Conservation (phyloP, 2,329 filamentous ascomycete species). For the Aspergillus viridinutans region DNA sequence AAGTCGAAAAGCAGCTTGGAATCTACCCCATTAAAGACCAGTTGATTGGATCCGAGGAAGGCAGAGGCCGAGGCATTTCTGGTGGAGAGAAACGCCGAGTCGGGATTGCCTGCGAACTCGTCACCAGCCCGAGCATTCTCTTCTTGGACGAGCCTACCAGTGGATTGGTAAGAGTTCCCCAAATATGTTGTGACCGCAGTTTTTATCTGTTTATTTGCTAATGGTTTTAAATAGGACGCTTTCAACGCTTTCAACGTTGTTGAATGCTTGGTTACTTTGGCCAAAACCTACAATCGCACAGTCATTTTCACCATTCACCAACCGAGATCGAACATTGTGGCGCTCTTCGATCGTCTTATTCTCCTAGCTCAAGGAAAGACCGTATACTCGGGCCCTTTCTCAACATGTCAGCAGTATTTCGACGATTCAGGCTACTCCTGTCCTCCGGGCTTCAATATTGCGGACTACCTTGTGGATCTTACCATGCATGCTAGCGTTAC, state of each 20-base stretch:
- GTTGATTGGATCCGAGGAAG: conserved; percentile 92
- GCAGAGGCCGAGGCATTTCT: conserved; percentile 88
- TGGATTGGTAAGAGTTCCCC: conserved; percentile 53
- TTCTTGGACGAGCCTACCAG: conserved; percentile 97
- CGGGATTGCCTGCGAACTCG: conserved; percentile 93
- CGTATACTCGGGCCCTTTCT: conserved; percentile 90
- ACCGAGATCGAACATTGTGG: conserved; percentile 95
- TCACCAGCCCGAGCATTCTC: conserved; percentile 93
- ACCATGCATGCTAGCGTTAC: conserved; percentile 86
- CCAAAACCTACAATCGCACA: conserved; percentile 94
- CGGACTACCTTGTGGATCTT: conserved; percentile 93
- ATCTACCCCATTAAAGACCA: conserved; percentile 94
- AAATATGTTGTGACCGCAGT: not conserved
- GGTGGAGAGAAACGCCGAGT: conserved; percentile 95
- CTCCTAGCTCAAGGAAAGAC: conserved; percentile 83
- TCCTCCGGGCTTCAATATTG: conserved; percentile 96
- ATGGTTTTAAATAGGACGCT: conserved; percentile 56
- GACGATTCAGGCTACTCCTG: conserved; percentile 88
- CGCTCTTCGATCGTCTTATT: conserved; percentile 90
- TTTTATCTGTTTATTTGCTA: not conserved
- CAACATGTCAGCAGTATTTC: conserved; percentile 86
- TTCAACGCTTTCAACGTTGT: conserved; percentile 98
- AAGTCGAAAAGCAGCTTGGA: conserved; percentile 93
- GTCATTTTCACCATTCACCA: conserved; percentile 99
- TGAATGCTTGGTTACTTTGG: conserved; percentile 88